Evolutionary conservation across 176 grass and related monocot genomes (phyloP).

Genomic region (Zoysia japonica): DNA sequence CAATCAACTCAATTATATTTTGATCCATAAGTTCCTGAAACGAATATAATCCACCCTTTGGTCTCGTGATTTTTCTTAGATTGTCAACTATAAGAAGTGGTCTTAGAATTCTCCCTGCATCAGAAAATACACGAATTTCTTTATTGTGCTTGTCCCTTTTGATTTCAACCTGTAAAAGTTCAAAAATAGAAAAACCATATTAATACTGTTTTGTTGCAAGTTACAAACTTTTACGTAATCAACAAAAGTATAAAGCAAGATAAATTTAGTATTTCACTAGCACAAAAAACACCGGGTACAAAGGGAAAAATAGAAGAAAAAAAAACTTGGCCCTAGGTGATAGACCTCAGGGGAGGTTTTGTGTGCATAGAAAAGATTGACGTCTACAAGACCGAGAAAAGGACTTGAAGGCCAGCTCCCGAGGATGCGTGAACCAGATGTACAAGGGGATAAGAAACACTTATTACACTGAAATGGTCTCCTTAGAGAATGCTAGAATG

Average conservation of each 20-base stretch:
- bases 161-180: slow-evolving; percentile 73
- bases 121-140: slow-evolving; percentile 85
- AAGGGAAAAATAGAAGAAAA: background rate
- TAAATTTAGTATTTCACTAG: background rate
- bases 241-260: background rate
- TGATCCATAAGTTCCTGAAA: slow-evolving; percentile 76
- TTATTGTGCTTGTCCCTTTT: slow-evolving; percentile 71
- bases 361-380: too few relatives aligned
- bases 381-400: too few relatives aligned
- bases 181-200: slow-evolving; percentile 33
- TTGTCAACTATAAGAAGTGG: slow-evolving; percentile 88
- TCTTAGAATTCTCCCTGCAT: slow-evolving; percentile 76
- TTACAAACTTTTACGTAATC: slow-evolving; percentile 8
- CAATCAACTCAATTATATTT: slow-evolving; percentile 79
- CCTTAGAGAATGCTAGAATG: too few relatives aligned
- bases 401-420: background rate
- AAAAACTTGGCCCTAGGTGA: too few relatives aligned
- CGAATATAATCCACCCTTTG: slow-evolving; percentile 49
- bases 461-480: background rate
- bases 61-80: slow-evolving; percentile 57
- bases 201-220: slow-evolving; percentile 14
- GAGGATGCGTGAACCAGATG: background rate
- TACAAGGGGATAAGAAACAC: too few relatives aligned
- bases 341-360: too few relatives aligned
- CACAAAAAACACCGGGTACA: background rate